Percentiles rank a stretch among this genome's conserved stretches.
These are phyloP conservation scores for Tubosaeta sp. DNA, from an alignment of 768 basidiomycete species.

Conservation along the genomic window DNA sequence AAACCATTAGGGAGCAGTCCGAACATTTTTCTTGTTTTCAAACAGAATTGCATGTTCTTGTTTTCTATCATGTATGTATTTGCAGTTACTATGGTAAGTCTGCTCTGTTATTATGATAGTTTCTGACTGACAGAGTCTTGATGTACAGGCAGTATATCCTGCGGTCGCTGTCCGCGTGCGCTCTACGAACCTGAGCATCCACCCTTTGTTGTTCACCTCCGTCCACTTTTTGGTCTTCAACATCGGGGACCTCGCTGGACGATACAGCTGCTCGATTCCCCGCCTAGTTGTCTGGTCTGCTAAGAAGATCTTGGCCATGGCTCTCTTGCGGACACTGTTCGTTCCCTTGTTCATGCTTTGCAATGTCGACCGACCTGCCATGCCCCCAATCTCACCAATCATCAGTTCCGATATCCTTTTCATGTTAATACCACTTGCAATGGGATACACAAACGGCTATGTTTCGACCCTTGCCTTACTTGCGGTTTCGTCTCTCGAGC, in stretches of 20 bases:
- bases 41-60: slow-evolving; percentile 65
- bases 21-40: slow-evolving; percentile 50
- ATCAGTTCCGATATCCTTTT: slow-evolving; percentile 77
- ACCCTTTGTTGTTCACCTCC: slow-evolving; percentile 78
- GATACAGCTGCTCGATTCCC: slow-evolving; percentile 64
- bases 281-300: slow-evolving; percentile 65
- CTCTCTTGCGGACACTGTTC: slow-evolving; percentile 72
- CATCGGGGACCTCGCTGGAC: slow-evolving; percentile 65
- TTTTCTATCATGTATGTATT: slow-evolving; percentile 74
- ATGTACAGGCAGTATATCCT: slow-evolving; percentile 79
- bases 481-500: slow-evolving; percentile 72
- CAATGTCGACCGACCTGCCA: slow-evolving; percentile 60
- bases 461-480: slow-evolving; percentile 77
- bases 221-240: slow-evolving; percentile 78
- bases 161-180: slow-evolving; percentile 76
- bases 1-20: slow-evolving; percentile 33
- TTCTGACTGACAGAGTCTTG: slow-evolving; percentile 5
- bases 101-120: neutral
- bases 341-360: slow-evolving; percentile 86
- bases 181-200: slow-evolving; percentile 59
- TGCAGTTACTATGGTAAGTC: slow-evolving; percentile 67
- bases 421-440: slow-evolving; percentile 65
- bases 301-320: slow-evolving; percentile 54
- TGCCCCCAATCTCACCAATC: slow-evolving; percentile 30
- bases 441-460: slow-evolving; percentile 80